Evolutionary conservation across 371 early-diverging fungal genomes (phyloP).

Genomic region (Zychaea mexicana): DNA sequence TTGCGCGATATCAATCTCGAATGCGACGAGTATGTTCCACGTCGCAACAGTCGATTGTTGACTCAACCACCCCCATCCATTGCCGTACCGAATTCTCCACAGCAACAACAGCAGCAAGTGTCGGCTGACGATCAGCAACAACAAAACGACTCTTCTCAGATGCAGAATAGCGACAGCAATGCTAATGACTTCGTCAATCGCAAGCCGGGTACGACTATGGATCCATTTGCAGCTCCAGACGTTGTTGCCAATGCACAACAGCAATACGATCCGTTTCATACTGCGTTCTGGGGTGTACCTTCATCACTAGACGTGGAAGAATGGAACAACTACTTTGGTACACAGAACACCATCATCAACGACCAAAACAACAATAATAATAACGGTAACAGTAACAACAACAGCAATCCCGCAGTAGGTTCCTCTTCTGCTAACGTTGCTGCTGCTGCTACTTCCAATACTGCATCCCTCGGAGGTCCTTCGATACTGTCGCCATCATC

Average conservation of each 20-base stretch:
- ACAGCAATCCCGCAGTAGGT: constrained; percentile 1
- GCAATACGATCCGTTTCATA: constrained; percentile 17
- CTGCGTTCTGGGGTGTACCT: constrained; percentile 30
- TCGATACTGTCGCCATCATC: background rate
- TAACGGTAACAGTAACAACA: constrained; percentile 36
- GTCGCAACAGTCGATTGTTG: constrained; percentile 8
- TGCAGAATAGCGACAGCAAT: background rate
- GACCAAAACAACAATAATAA: constrained; percentile 13
- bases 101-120: constrained; percentile 4
- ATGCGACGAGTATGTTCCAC: constrained; percentile 9
- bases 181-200: background rate
- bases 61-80: constrained; percentile 12
- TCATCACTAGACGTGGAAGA: constrained; percentile 23
- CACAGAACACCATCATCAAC: constrained; percentile 31
- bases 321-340: constrained; percentile 28
- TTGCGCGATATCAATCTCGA: constrained; percentile 36
- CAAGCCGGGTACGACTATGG: constrained; percentile 22
- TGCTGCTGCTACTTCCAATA: no score
- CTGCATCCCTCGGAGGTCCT: no score
- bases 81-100: constrained; percentile 18
- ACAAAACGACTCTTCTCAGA: background rate
- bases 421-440: constrained; percentile 10
- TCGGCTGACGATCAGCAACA: background rate
- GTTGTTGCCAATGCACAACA: constrained; percentile 27
- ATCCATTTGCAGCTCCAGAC: constrained; percentile 44